Evolutionary conservation across 306 rosid genomes (phyloP).

Genomic region (Vigna angularis): DNA sequence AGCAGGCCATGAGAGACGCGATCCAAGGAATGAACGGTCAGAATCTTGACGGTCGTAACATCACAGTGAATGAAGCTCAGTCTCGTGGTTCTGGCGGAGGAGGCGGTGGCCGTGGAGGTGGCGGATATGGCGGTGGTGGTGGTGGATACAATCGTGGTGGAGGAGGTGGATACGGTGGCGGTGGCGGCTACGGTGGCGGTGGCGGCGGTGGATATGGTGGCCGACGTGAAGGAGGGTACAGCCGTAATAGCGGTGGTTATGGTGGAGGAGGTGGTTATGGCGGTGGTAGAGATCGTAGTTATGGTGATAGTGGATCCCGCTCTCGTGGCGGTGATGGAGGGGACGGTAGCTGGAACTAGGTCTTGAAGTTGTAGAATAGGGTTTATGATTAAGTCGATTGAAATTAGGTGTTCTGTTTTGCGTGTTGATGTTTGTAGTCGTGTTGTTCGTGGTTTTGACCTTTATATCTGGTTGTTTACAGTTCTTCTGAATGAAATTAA

Average conservation of each 20-base stretch:
- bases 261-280: not conserved
- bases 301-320: conserved; percentile 51
- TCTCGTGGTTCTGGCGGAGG: conserved; percentile 62
- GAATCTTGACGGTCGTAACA: conserved; percentile 80
- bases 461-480: not conserved
- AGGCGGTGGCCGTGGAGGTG: conserved; percentile 54
- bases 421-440: not conserved
- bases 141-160: conserved; percentile 43
- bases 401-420: not conserved
- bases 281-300: conserved; percentile 36
- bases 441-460: not conserved
- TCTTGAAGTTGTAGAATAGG: not conserved
- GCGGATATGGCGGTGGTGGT: conserved; percentile 35
- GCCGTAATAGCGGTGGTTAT: not conserved
- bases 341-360: conserved; percentile 63
- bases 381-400: not conserved
- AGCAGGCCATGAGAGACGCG: conserved; percentile 78
- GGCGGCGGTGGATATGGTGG: conserved; percentile 41
- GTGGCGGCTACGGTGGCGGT: not conserved
- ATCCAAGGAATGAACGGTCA: conserved; percentile 90
- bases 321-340: conserved; percentile 55
- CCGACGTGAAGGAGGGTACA: conserved; percentile 45
- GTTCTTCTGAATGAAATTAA: not conserved
- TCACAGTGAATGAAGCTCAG: conserved; percentile 93
- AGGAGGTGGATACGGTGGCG: conserved; percentile 11